Evolutionary conservation across 192 early-diverging fungal species (phyloP), one percentile per base, ranked within the genome.

Genomic region (Backusella australiensis): DNA sequence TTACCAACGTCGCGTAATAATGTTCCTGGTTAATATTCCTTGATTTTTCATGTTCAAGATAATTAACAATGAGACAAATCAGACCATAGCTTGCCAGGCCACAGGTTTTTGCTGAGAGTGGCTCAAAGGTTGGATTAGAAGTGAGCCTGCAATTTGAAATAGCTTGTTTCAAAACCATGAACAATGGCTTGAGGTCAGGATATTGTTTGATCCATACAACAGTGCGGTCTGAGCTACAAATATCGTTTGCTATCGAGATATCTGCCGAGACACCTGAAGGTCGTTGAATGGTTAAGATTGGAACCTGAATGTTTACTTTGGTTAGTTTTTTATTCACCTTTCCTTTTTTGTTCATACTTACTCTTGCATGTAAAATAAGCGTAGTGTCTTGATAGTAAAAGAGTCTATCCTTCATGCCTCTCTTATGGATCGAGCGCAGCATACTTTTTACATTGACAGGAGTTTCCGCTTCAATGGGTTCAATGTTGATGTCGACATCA

Each of bases 31-130:
- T 15, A n/a, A 68, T 42, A 4, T 36, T 2, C 7, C 34, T 4
- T 32, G 41, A n/a, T 49, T 26, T 42, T 42, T 75, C 42, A 23
- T 34, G 34, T 65, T 80, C 71, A 34, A 81, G 38, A 38, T 56
- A 81, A 26, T 49, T 53, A n/a, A 81, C 80, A 35, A 81, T 75
- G 3, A 81, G 49, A 35, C 80, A 81, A 32, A 81, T 74, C 38
- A 81, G 56, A 1, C 69, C 39, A 65, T 38, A 81, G 19, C 80
- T 75, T 36, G 80, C 80, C 4, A 81, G 17, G 1, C 80, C 80
- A 42, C 38, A 34, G 35, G 38, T 34, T 32, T 74, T 75, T 4
- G 73, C 67, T 14, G 72, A 74, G 52, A 81, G 70, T 11, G 53
- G 59, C 23, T 71, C 36, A 75, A 78, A 78, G 0, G 17, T 29